Percentiles rank a stretch among this genome's conserved stretches.
Conservation (phyloP, 2,329 filamentous ascomycete species). For the Chaetomiaceae sp. region DNA sequence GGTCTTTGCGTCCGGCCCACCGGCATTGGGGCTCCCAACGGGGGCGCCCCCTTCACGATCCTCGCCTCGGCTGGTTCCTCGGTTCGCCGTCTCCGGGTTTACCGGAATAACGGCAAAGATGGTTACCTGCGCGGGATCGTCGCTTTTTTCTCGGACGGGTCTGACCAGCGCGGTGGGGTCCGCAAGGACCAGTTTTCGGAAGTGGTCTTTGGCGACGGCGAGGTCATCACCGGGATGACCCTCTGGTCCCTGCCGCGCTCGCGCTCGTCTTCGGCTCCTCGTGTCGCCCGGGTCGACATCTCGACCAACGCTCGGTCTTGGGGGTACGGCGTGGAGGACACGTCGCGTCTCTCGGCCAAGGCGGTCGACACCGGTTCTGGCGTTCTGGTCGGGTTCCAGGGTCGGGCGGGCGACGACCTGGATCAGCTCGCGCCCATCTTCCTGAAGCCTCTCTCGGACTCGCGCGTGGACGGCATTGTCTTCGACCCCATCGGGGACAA, state of each 20-base stretch:
- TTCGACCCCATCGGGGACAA: background rate
- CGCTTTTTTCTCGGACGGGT: conserved; percentile 8
- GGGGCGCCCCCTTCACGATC: conserved; percentile 6
- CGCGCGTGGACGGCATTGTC: conserved; percentile 2
- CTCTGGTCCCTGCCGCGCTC: background rate
- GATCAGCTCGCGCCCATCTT: conserved; percentile 8
- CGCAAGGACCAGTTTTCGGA: conserved; percentile 6
- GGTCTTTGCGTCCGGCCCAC: conserved; percentile 1
- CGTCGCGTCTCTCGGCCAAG: conserved; percentile 1
- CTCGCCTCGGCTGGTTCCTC: background rate
- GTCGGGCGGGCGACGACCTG: conserved; percentile 5
- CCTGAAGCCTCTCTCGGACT: background rate
- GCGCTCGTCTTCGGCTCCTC: background rate
- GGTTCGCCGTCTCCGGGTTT: background rate
- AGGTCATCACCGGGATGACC: background rate
- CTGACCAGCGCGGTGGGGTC: background rate
- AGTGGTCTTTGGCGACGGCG: background rate
- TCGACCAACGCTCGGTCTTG: background rate
- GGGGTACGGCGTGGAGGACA: conserved; percentile 11
- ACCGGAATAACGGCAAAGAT: conserved; percentile 5
- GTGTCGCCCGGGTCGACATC: conserved; percentile 8
- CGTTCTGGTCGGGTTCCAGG: conserved; percentile 10
- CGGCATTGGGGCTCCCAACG: background rate
- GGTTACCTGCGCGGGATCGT: conserved; percentile 2
- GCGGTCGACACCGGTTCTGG: conserved; percentile 11